Evolutionary conservation across 129 eudicot genomes (phyloP), one percentile per base, ranked within the genome.

Genomic region (Deinandra increscens): DNA sequence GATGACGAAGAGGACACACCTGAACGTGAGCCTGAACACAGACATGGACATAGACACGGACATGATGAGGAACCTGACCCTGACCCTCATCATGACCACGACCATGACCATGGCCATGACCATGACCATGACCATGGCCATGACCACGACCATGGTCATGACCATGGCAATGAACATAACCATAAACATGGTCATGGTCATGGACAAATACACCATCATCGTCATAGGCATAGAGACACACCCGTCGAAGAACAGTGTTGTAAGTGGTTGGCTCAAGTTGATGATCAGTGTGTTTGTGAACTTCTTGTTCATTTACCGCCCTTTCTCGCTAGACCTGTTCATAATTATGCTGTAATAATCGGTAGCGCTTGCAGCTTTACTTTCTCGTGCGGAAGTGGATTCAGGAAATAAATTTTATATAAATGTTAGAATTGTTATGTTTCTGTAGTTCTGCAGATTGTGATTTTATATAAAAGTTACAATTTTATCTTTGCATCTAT

Each of bases 281-380:
- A 86, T 69, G 55, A 70, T 42, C 79, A 77, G 33, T 92, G 98
- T 72, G 96, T 88, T 10, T 92, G 98, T 75, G 89, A 84, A 15
- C 54, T 88, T 54, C 86, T 92, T 33, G 86, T 84, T 71, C 84
- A 38, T 48, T 78, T 92, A 77, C 96, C 98, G 4, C 68, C 73
- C 15, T 88, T 92, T 63, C 96, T 92, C 19, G 63, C 95, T 12
- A 82, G 72, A 82, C 96, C 95, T 4, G 73, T 75, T 19, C 98
- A 92, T 64, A 53, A 76, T 64, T 86, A 81, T 62, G 66, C 81
- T 9, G 81, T 92, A 17, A 7, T 4, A 15, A 91, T 92, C 13
- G 85, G 75, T 58, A 48, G 68, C 0, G 43, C 81, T 12, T 92
- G 98, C 77, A 43, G 53, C 18, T 83, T 88, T 48, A 82, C 86